These are phyloP conservation scores for Nicotiana rustica DNA, from an alignment of 305 asterid species.

Conservation along the genomic window DNA sequence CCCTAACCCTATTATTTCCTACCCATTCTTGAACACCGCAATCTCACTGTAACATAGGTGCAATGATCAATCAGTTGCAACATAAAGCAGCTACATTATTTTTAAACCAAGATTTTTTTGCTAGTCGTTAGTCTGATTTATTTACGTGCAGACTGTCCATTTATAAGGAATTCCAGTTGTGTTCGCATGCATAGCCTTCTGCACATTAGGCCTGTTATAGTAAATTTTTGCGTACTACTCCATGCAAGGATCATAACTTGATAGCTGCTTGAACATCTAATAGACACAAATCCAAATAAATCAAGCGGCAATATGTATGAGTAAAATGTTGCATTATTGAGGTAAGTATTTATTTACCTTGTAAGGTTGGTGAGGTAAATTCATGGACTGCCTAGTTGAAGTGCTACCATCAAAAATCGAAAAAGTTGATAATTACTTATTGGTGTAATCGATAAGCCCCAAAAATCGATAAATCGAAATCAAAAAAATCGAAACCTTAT, in stretches of 20 bases:
- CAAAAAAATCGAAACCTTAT: too few species aligned
- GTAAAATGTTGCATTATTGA: not conserved
- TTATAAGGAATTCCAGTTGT: conserved; percentile 68
- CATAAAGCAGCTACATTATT: not conserved
- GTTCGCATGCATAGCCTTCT: conserved; percentile 88
- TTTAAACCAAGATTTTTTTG: not conserved
- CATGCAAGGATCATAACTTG: conserved; percentile 97
- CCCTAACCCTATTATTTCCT: too few species aligned
- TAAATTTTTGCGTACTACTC: conserved; percentile 87
- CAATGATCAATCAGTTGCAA: not conserved
- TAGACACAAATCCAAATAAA: not conserved
- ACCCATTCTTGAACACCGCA: too few species aligned
- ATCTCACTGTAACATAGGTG: conserved; percentile 55
- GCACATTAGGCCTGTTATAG: conserved; percentile 85
- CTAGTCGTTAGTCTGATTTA: not conserved
- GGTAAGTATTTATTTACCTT: conserved; percentile 36
- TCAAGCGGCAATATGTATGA: not conserved
- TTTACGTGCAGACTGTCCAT: conserved; percentile 96
- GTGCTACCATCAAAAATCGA: conserved; percentile 44
- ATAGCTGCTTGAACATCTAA: conserved; percentile 50
- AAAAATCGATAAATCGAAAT: too few species aligned
- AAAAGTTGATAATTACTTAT: too few species aligned
- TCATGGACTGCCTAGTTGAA: conserved; percentile 62
- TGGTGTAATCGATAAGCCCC: too few species aligned
- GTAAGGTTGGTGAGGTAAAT: conserved; percentile 75